Base-by-base conservation (phyloP, 1,284 basidiomycete species). In the Moesziomyces sp. region DNA sequence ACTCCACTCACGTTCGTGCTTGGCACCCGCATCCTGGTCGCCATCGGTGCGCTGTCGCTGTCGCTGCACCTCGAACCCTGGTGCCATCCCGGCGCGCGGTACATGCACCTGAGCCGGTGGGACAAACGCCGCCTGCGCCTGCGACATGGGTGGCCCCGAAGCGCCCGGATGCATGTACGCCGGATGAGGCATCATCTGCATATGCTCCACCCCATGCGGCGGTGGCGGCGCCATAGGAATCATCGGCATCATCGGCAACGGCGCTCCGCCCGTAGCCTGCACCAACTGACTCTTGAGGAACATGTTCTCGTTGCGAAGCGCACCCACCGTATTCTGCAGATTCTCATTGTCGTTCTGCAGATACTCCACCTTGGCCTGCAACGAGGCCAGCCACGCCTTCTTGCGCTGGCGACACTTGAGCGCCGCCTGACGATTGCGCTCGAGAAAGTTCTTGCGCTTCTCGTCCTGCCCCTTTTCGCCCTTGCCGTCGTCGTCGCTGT, bases 341-440 rank as follows among this genome's bases (percentile, higher is more conserved):
- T 93, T 90, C 84, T 98, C 94, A 85, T 99, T 99, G 86, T 98
- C 96, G 74, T 91, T 90, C 30, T 89, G 87, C 30, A 98, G 88
- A 74, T 89, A 93, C 84, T 98, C 95, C 83, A 95, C 93, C 82
- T 96, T 96, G 55, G 91, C 90, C 85, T 99, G 96, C 19, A 99
- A 87, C 74, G 93, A 91, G 24, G 90, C 88, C 26, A 98, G 89
- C 96, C 97, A 99, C 7, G 94, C 94, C 86, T 99, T 99, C 86
- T 99, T 99, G 58, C 96, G 91, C 84, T 99, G 96, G 43, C 96
- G 92, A 85, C 97, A 99, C 86, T 99, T 99, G 81, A 98, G 89
- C 4, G 96, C 96, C 62, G 96, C 96, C 56, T 83, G 81, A 16
- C 82, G 77, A 45, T 83, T 83, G 38, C 82, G 75, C 47, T 83